Conservation (phyloP, 1,284 basidiomycete species). For the Sporisorium exsertum region DNA sequence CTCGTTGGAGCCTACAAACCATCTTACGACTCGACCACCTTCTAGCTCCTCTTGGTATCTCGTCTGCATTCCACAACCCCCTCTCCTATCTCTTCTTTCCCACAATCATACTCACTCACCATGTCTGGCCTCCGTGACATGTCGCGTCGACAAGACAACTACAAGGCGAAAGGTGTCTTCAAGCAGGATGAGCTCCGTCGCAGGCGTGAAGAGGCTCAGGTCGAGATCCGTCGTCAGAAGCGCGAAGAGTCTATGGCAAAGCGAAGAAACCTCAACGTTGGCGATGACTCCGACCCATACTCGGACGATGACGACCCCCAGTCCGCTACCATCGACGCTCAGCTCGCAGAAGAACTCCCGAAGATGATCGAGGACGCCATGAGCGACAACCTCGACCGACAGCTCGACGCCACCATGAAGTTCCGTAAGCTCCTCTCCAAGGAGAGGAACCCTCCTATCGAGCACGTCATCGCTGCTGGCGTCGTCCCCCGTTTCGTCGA, state of each 20-base stretch:
- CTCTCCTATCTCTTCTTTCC: not conserved
- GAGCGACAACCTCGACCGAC: slow-evolving; percentile 88
- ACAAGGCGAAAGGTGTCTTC: slow-evolving; percentile 68
- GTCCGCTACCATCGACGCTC: slow-evolving; percentile 55
- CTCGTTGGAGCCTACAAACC: slow-evolving; percentile 1
- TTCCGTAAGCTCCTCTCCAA: slow-evolving; percentile 97
- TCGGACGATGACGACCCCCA: slow-evolving; percentile 65
- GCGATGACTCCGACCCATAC: slow-evolving; percentile 61
- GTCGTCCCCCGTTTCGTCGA: slow-evolving; percentile 98
- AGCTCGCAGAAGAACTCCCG: slow-evolving; percentile 83
- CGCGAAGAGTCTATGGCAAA: slow-evolving; percentile 69
- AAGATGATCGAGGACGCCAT: slow-evolving; percentile 91
- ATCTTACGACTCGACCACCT: not conserved
- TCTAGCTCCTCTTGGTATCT: too few species aligned
- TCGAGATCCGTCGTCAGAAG: slow-evolving; percentile 69
- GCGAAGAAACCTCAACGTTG: slow-evolving; percentile 65
- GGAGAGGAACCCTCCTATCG: slow-evolving; percentile 99
- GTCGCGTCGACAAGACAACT: slow-evolving; percentile 66
- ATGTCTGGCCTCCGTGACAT: slow-evolving; percentile 63
- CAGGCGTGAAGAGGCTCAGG: slow-evolving; percentile 68
- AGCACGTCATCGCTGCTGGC: slow-evolving; percentile 96
- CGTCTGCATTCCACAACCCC: not conserved
- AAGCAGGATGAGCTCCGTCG: slow-evolving; percentile 68
- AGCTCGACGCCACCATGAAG: slow-evolving; percentile 92
- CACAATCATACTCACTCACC: slow-evolving; percentile 9